Percentiles rank a stretch among this genome's conserved stretches.
phyloP scores from a whole-genome alignment of 257 asterid species.

The Petunia secreta region DNA sequence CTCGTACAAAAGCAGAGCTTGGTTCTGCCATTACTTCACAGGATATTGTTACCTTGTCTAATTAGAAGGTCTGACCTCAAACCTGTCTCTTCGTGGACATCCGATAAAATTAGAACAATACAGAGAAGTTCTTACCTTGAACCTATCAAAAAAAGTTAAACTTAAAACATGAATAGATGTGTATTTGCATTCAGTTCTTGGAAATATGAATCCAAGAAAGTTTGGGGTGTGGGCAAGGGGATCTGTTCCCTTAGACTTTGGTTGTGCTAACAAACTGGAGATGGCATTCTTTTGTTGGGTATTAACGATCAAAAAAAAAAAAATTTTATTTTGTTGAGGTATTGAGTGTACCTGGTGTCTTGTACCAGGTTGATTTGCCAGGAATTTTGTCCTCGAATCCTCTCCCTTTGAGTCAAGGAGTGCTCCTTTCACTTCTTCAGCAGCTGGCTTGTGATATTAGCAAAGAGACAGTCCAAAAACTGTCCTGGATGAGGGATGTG shows the following conservation, averaged over 20 bases:
- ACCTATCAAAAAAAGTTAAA: not conserved
- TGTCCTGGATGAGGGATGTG: constrained; percentile 92
- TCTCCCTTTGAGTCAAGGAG: constrained; percentile 92
- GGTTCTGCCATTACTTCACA: not conserved
- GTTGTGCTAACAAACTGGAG: not conserved
- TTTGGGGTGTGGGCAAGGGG: not conserved
- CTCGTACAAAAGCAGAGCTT: not conserved
- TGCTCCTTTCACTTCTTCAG: constrained; percentile 88
- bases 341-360: not conserved
- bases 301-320: not conserved
- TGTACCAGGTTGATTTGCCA: constrained; percentile 76
- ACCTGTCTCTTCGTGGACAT: constrained; percentile 4
- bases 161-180: not conserved
- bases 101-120: not conserved
- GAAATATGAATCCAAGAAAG: not conserved
- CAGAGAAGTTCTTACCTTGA: not conserved
- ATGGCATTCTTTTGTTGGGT: not conserved
- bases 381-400: constrained; percentile 70
- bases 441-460: constrained; percentile 81
- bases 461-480: constrained; percentile 66
- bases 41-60: not conserved
- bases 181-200: constrained; percentile 1
- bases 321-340: too few relatives aligned
- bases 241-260: not conserved
- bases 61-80: not conserved